Conservation (phyloP, 2,329 filamentous ascomycete species). For the Ophiocordyceps camponoti-saundersi region DNA sequence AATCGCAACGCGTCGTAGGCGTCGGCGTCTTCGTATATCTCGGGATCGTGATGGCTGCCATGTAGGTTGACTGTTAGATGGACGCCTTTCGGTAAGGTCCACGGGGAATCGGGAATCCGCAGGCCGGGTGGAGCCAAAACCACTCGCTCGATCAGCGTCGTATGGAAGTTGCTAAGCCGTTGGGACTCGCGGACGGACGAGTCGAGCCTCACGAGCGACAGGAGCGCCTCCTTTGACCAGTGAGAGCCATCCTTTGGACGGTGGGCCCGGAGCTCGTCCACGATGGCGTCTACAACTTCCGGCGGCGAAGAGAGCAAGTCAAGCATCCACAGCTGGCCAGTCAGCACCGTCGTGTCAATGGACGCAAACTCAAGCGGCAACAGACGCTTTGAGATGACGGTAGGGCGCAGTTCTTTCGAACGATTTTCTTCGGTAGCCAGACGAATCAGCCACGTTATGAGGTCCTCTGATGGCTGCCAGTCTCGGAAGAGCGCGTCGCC, state of each 20-base stretch:
- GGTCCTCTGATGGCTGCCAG: conserved; percentile 33
- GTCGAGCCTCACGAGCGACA: conserved; percentile 26
- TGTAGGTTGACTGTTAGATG: conserved; percentile 25
- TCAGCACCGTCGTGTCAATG: conserved; percentile 39
- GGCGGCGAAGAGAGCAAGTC: conserved; percentile 23
- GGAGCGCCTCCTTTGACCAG: conserved; percentile 30
- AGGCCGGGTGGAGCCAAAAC: conserved; percentile 26
- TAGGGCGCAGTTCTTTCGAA: conserved; percentile 25
- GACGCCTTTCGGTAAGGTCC: conserved; percentile 22
- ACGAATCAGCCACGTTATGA: conserved; percentile 38
- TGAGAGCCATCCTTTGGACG: conserved; percentile 10
- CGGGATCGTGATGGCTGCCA: conserved; percentile 27
- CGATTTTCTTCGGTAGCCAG: conserved; percentile 27
- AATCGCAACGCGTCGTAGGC: conserved; percentile 33
- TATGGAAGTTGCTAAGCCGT: conserved; percentile 27
- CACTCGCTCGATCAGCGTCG: conserved; percentile 26
- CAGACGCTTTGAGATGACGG: conserved; percentile 30
- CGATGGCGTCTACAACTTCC: conserved; percentile 18
- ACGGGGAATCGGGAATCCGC: conserved; percentile 14
- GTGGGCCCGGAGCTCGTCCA: conserved; percentile 19
- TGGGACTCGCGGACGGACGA: conserved; percentile 36
- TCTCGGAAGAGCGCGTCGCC: conserved; percentile 3
- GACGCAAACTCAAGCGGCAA: conserved; percentile 40
- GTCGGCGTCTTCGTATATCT: conserved; percentile 22
- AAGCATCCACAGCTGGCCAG: conserved; percentile 26